Evolutionary conservation across 805 yeast species (phyloP), one percentile per base, ranked within the genome.

Genomic region (Yarrowia divulgata): DNA sequence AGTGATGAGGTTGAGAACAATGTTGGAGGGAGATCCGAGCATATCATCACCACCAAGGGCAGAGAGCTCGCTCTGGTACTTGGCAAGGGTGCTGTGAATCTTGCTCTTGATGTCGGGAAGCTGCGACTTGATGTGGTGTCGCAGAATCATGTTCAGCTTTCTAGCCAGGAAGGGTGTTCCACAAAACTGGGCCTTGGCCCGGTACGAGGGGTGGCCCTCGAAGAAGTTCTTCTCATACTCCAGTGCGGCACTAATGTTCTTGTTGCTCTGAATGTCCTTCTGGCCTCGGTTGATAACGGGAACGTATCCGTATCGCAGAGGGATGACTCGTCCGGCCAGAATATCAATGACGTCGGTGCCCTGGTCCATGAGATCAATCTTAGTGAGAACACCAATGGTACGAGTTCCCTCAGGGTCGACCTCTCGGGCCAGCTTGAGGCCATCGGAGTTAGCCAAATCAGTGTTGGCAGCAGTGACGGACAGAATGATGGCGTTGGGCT

Each of bases 201-300:
- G 85, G 81, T 95, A 95, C 14, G 97, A 85, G 8, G 97, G 86
- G 79, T 95, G 98, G 74, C 84, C 84, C 78, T 91, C 97, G 76
- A 95, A 95, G 75, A 87, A 95, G 29, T 83, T 79, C 72, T 85
- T 86, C 81, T 95, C 99, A 77, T 90, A 95, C 40, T 84, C 84
- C 73, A 95, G 84, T 1, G 99, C 98, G 48, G 88, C 89, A 77
- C 92, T 86, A 74, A 95, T 94, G 35, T 97, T 89, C 80, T 94
- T 94, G 76, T 89, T 89, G 71, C 80, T 79, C 79, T 92, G 95
- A 74, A 95, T 95, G 81, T 95, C 99, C 77, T 90, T 92, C 83
- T 95, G 99, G 76, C 98, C 98, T 81, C 99, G 87, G 79, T 93
- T 93, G 74, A 93, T 93, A 66, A 95, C 99, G 1, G 99, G 98